Evolutionary conservation across 148 eudicot species (phyloP), one percentile per base, ranked within the genome.

Genomic region (Agrostemma githago): DNA sequence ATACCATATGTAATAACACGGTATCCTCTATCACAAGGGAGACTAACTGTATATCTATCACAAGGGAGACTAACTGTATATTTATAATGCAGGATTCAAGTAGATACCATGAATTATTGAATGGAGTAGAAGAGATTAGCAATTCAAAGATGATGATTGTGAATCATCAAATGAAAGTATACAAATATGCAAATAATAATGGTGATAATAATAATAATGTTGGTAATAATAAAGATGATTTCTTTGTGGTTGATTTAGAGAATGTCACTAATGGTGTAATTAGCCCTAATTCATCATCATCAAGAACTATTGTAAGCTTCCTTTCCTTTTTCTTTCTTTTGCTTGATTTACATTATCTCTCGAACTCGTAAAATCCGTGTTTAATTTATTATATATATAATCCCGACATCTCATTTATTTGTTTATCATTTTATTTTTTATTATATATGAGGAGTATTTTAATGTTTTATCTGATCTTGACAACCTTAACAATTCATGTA

Each of bases 211-310:
- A 74, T 56, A 63, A 63, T 38, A 81, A 68, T n/a, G 41, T 48
- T 37, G 48, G 62, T 38, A 81, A 68, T n/a, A 17, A 20, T 60
- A 79, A 77, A 66, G 71, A 87, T 0, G 95, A 90, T 44, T 81
- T 83, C 80, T 90, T 84, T 72, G 61, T 83, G 10, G 86, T 92
- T 8, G 96, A 92, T 80, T 81, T 92, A 74, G 90, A 87, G 46
- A 77, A 81, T 34, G 80, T 89, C 17, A 82, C 89, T 56, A 83
- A 79, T 79, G 79, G 87, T 16, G 71, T 82, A 39, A 58, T 59
- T 3, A 62, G 37, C 54, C 37, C 82, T n/a, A 87, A 84, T 80
- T 88, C 97, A 26, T 26, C 34, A 26, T 26, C 34, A 26, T 26
- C 34, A 71, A 82, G 88, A 81, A 73, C 79, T 71, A 87, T 79